These are phyloP conservation scores for Neospora caninum DNA, from an alignment of 169 alveolate genomes.

Conservation along the genomic window DNA sequence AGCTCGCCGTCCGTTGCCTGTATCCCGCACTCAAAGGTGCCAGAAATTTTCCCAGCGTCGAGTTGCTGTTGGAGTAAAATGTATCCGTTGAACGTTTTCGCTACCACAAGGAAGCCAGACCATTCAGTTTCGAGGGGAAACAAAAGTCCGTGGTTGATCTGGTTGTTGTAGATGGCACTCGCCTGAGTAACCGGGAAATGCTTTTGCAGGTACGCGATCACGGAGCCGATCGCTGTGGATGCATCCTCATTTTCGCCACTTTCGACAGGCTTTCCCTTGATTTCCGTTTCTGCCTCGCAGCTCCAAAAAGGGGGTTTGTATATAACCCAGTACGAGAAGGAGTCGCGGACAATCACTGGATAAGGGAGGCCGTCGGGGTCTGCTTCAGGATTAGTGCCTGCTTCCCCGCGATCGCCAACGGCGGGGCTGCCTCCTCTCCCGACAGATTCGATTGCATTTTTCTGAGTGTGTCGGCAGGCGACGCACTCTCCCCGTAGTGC, in stretches of 20 bases:
- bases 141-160: background rate
- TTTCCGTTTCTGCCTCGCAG: background rate
- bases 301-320: constrained; percentile 33
- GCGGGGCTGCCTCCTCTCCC: background rate
- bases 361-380: background rate
- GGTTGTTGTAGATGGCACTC: background rate
- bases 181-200: background rate
- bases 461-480: background rate
- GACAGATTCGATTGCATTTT: background rate
- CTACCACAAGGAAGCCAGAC: constrained; percentile 22
- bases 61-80: background rate
- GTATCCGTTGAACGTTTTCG: background rate
- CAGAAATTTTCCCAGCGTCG: background rate
- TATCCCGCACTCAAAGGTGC: background rate
- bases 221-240: background rate
- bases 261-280: background rate
- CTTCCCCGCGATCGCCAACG: background rate
- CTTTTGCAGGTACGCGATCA: constrained; percentile 14
- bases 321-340: constrained; percentile 18
- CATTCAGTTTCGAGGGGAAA: background rate
- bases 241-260: background rate
- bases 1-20: background rate
- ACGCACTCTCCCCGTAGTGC: constrained; percentile 9
- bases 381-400: background rate
- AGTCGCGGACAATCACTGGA: constrained; percentile 32